Base-by-base conservation (phyloP, 2,329 filamentous ascomycete species). In the Neopestalotiopsis sp. region DNA sequence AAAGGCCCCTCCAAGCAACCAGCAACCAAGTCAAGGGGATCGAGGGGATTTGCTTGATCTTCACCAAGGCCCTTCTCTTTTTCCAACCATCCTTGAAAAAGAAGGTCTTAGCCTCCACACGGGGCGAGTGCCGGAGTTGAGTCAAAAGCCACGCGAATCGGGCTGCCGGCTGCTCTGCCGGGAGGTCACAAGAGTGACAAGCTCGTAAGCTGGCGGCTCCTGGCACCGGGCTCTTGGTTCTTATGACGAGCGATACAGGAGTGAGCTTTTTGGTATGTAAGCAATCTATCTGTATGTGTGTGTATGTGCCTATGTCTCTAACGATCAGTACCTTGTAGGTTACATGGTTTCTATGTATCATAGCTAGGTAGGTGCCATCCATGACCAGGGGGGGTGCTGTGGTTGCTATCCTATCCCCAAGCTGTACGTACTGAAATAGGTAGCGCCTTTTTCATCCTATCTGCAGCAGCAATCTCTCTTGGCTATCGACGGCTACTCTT, bases 381-480 rank as follows among this genome's bases (percentile, higher is more conserved):
- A 52, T 52, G 45, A 52, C 45, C 45, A 52, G 45, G 45, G 45
- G 45, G 45, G 17, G 45, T 17, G 3, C 45, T 52, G 20, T 52
- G 17, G 4, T 17, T 17, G 20, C 20, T 20, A 52, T 20, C 45
- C 24, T 28, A 28, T 28, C 24, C 24, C 20, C n/a, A 52, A 52
- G 45, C 14, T 52, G 45, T 52, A 42, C 10, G 42, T 49, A 49
- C 42, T 49, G 56, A 10, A 10, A 38, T 38, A 32, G 56, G 28
- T 58, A 34, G n/a, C 30, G 24, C 24, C 24, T 62, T 30, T 38
- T 24, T 61, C 32, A 13, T 38, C 59, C 34, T 34, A 34, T 38
- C 57, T 38, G 59, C 59, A 62, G 59, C 59, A 62, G 32, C 59
- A 62, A 62, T 62, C 42, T 62, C 59, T 62, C 59, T 34, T 40